These are phyloP conservation scores for Xylaria sp. DNA, from an alignment of 2,329 filamentous ascomycete genomes.

Conservation along the genomic window DNA sequence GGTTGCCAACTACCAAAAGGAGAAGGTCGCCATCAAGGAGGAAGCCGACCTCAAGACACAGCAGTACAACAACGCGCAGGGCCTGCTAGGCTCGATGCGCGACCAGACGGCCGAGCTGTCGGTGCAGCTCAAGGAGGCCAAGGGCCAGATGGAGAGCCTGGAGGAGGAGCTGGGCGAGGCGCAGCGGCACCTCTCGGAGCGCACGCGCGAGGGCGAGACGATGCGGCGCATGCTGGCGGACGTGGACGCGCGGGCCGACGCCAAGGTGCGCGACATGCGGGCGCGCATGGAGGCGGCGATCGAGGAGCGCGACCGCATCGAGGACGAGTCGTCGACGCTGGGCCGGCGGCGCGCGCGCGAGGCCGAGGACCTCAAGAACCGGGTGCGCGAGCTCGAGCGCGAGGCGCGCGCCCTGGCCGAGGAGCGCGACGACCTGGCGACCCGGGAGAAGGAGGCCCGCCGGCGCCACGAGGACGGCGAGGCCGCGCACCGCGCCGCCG, in stretches of 20 bases:
- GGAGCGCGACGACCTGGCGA: conserved; percentile 78
- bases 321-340: conserved; percentile 83
- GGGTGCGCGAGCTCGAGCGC: conserved; percentile 79
- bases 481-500: conserved; percentile 66
- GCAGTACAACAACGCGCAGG: conserved; percentile 84
- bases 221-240: conserved; percentile 90
- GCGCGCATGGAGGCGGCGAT: conserved; percentile 84
- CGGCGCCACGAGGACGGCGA: conserved; percentile 77
- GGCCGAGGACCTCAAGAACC: conserved; percentile 80
- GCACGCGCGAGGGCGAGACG: conserved; percentile 88
- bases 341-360: conserved; percentile 79
- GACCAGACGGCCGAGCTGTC: conserved; percentile 88
- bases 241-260: conserved; percentile 80
- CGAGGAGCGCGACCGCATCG: conserved; percentile 90
- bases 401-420: conserved; percentile 70
- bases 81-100: conserved; percentile 86
- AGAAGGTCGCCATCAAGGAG: conserved; percentile 70
- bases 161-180: conserved; percentile 92
- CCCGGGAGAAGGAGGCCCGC: conserved; percentile 73
- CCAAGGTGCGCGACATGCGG: conserved; percentile 84
- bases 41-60: conserved; percentile 83
- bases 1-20: conserved; percentile 66
- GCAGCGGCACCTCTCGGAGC: conserved; percentile 81
- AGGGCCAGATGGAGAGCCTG: conserved; percentile 78
- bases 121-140: conserved; percentile 88